These are phyloP conservation scores for Phycomyces blakesleeanus DNA, from an alignment of 192 early-diverging fungal genomes.

Conservation along the genomic window DNA sequence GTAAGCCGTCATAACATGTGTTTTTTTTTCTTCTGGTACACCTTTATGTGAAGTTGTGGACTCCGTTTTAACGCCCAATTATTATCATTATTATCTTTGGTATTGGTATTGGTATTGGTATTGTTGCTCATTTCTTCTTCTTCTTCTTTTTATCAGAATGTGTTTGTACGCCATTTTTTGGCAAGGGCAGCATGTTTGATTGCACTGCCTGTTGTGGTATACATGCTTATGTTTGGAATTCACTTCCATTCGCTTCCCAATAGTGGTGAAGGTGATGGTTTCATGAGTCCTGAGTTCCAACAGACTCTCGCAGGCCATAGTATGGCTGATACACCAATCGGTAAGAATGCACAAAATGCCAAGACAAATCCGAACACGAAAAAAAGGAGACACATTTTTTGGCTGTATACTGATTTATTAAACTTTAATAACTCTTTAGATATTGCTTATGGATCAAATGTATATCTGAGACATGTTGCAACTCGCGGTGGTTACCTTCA, in stretches of 20 bases:
- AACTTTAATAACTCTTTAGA: slow-evolving; percentile 36
- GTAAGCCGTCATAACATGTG: slow-evolving; percentile 9
- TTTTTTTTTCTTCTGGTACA: no score
- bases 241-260: slow-evolving; percentile 83
- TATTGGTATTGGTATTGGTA: no score
- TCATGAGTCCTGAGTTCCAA: slow-evolving; percentile 94
- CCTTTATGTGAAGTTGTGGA: no score
- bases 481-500: slow-evolving; percentile 82
- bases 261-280: slow-evolving; percentile 89
- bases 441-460: slow-evolving; percentile 65
- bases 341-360: slow-evolving; percentile 24
- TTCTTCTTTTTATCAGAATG: no score
- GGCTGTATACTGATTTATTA: background rate
- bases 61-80: no score
- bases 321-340: slow-evolving; percentile 52
- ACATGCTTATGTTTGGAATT: slow-evolving; percentile 86
- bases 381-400: no score
- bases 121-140: no score
- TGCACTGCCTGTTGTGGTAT: slow-evolving; percentile 74
- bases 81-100: no score
- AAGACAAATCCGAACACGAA: background rate
- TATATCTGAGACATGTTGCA: slow-evolving; percentile 68
- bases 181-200: slow-evolving; percentile 86
- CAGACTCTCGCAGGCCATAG: slow-evolving; percentile 74
- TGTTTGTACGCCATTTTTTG: slow-evolving; percentile 66